Evolutionary conservation across 352 stramenopile genomes (phyloP).

Genomic region (Globisporangium ultimum): DNA sequence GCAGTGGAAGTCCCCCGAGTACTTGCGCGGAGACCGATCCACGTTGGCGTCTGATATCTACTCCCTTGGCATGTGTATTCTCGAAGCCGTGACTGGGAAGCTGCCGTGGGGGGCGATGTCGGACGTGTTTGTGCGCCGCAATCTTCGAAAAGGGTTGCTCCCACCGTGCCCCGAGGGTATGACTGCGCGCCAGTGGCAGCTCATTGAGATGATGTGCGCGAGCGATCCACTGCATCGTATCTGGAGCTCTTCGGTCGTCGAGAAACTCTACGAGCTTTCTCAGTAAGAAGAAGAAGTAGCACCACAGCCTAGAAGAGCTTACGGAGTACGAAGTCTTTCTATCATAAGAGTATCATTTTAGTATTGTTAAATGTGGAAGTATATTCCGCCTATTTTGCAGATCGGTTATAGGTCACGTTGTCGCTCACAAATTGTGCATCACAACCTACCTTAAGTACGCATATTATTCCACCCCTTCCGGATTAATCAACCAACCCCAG

Average conservation of each 20-base stretch:
- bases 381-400: no score
- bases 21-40: constrained; percentile 4
- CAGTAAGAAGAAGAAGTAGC: background rate
- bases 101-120: constrained; percentile 6
- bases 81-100: constrained; percentile 5
- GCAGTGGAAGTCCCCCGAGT: constrained; percentile 7
- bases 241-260: constrained; percentile 6
- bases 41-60: constrained; percentile 16
- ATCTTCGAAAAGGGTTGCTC: background rate
- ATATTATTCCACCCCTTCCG: background rate
- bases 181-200: constrained; percentile 3
- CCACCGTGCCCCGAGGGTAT: background rate
- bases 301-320: no score
- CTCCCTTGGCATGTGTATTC: constrained; percentile 11
- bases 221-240: constrained; percentile 1
- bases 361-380: no score
- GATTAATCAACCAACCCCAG: background rate
- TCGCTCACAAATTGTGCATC: no score
- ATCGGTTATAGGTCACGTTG: no score
- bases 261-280: background rate
- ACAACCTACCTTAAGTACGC: background rate
- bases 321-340: no score
- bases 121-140: constrained; percentile 3
- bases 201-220: constrained; percentile 12
- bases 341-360: no score